These are phyloP conservation scores for Erigeron canadensis DNA, from an alignment of 129 eudicot species.

Conservation along the genomic window DNA sequence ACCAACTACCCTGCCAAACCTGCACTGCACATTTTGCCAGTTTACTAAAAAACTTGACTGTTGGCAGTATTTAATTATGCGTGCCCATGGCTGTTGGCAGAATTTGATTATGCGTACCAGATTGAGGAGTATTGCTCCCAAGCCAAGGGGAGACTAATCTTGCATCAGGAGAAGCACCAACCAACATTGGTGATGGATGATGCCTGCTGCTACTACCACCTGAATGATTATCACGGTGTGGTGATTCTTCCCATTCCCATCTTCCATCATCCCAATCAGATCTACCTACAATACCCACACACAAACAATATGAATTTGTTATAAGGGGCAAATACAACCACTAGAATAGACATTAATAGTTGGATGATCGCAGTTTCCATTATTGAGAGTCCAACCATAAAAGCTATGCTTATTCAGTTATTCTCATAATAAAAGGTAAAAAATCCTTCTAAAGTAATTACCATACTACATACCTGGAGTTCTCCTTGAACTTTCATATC, in stretches of 20 bases:
- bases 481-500: conserved; percentile 67
- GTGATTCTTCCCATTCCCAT: conserved; percentile 84
- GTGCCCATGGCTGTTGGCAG: conserved; percentile 23
- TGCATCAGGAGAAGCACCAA: conserved; percentile 73
- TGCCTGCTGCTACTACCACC: conserved; percentile 42
- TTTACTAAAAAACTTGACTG: too few relatives aligned
- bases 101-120: conserved; percentile 36
- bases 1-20: too few relatives aligned
- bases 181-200: conserved; percentile 65
- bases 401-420: not conserved
- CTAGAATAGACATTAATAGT: not conserved
- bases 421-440: not conserved
- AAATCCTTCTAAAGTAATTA: not conserved
- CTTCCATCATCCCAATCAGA: conserved; percentile 79
- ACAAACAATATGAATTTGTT: not conserved
- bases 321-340: not conserved
- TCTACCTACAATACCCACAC: conserved; percentile 43
- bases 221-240: conserved; percentile 49
- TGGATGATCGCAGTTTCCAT: not conserved
- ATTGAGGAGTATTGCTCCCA: conserved; percentile 70
- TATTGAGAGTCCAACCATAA: not conserved
- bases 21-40: not conserved
- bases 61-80: not conserved
- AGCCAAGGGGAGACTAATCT: conserved; percentile 86
- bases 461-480: conserved; percentile 61